Conservation (phyloP, 441 rosid species). For the Pelargonium citronellum region DNA sequence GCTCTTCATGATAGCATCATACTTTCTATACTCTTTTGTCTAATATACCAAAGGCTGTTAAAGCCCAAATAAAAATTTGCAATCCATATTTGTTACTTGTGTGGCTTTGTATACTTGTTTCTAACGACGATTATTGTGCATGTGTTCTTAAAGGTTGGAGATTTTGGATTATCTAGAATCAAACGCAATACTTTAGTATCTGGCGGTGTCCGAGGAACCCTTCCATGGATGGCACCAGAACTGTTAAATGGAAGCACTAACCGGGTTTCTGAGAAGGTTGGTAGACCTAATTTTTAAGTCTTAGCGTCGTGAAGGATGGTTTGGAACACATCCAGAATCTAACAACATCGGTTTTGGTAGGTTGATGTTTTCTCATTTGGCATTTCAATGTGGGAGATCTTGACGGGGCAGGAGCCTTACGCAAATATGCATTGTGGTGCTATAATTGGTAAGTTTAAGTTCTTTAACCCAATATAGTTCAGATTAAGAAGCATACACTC, state of each 20-base stretch:
- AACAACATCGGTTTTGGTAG: slow-evolving; percentile 28
- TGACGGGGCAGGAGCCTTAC: slow-evolving; percentile 82
- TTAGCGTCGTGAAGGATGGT: slow-evolving; percentile 4
- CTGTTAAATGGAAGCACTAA: slow-evolving; percentile 68
- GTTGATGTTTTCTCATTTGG: slow-evolving; percentile 89
- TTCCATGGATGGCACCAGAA: slow-evolving; percentile 98
- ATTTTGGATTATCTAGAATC: slow-evolving; percentile 83
- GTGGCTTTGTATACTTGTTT: neutral
- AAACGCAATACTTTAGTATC: slow-evolving; percentile 81
- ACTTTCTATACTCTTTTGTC: neutral
- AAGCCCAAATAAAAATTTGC: neutral
- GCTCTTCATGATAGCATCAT: neutral
- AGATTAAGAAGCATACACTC: neutral
- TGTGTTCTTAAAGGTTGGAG: slow-evolving; percentile 56
- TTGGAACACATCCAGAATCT: slow-evolving; percentile 11
- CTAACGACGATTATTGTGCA: neutral
- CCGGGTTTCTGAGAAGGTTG: slow-evolving; percentile 81
- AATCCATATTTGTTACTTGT: neutral
- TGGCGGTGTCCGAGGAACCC: slow-evolving; percentile 91
- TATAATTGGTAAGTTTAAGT: slow-evolving; percentile 52
- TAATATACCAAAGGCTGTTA: slow-evolving; percentile 7
- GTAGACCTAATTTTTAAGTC: slow-evolving; percentile 7
- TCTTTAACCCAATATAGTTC: neutral
- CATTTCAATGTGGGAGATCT: slow-evolving; percentile 83
- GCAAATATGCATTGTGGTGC: slow-evolving; percentile 92